Evolutionary conservation across 73 alveolate species (phyloP).

Genomic region (Stentor coeruleus): DNA sequence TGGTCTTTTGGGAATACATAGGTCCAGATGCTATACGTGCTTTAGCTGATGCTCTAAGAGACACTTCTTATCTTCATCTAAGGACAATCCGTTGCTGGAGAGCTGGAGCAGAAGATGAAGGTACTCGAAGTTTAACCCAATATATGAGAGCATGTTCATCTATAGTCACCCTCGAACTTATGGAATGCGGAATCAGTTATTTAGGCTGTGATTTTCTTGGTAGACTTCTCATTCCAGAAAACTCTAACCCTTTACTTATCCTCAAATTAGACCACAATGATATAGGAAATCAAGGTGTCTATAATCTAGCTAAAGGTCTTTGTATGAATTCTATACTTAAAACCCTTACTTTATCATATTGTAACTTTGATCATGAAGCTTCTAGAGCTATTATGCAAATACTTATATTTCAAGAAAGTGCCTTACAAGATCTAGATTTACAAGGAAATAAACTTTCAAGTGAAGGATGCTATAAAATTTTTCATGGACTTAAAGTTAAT

Average conservation of each 20-base stretch:
- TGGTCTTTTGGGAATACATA: neutral
- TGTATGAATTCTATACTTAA: slow-evolving; percentile 37
- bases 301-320: slow-evolving; percentile 41
- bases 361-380: slow-evolving; percentile 48
- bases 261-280: slow-evolving; percentile 46
- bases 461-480: slow-evolving; percentile 43
- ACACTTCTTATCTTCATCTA: neutral
- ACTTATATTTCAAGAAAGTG: slow-evolving; percentile 34
- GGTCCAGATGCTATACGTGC: slow-evolving; percentile 12
- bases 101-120: neutral
- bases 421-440: slow-evolving; percentile 44
- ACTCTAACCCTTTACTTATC: slow-evolving; percentile 3
- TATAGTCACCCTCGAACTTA: neutral
- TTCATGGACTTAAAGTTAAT: slow-evolving; percentile 34
- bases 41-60: slow-evolving; percentile 25
- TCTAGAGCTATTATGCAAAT: slow-evolving; percentile 39
- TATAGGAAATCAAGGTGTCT: slow-evolving; percentile 49
- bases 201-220: slow-evolving; percentile 16
- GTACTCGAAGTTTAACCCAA: neutral
- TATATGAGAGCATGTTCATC: neutral
- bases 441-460: slow-evolving; percentile 45
- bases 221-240: slow-evolving; percentile 3
- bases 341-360: slow-evolving; percentile 35
- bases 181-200: neutral
- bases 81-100: neutral